Conservation (phyloP, 495 filamentous ascomycete genomes). For the Pseudevernia furfuracea region DNA sequence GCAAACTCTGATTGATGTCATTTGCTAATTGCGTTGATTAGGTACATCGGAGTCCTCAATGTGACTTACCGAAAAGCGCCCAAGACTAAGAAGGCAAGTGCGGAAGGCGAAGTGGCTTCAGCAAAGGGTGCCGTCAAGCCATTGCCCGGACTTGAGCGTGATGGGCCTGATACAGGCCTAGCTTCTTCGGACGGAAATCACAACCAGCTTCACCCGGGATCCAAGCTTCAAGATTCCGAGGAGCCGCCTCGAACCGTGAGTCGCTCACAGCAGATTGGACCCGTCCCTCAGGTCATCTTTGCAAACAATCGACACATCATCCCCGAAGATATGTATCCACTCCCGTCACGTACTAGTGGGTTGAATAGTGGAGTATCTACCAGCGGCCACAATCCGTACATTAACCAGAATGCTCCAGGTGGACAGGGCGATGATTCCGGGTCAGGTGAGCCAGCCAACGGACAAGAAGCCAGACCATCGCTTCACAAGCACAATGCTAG, state of each 20-base stretch:
- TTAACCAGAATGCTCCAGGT: not conserved
- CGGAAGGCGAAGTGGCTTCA: conserved; percentile 33
- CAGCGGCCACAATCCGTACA: not conserved
- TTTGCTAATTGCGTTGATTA: conserved; percentile 29
- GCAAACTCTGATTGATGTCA: not conserved
- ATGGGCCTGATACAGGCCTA: not conserved
- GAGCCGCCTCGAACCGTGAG: conserved; percentile 64
- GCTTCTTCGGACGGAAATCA: not conserved
- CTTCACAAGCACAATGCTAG: conserved; percentile 49
- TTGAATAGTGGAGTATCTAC: not conserved
- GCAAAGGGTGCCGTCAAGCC: conserved; percentile 14
- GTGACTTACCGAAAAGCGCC: conserved; percentile 87
- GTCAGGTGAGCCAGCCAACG: not conserved
- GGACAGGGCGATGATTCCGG: not conserved
- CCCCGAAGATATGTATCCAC: conserved; percentile 66
- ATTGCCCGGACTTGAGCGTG: not conserved
- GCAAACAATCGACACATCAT: conserved; percentile 95
- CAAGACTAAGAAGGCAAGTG: conserved; percentile 54
- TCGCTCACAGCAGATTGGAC: conserved; percentile 57
- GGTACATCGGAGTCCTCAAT: conserved; percentile 95
- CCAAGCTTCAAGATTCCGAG: conserved; percentile 20
- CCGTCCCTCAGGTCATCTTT: conserved; percentile 85
- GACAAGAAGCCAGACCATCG: conserved; percentile 25
- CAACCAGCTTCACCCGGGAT: not conserved
- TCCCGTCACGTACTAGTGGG: conserved; percentile 1